Evolutionary conservation across 2,329 filamentous ascomycete species (phyloP), one percentile per base, ranked within the genome.

Genomic region (Cadophora sp.): DNA sequence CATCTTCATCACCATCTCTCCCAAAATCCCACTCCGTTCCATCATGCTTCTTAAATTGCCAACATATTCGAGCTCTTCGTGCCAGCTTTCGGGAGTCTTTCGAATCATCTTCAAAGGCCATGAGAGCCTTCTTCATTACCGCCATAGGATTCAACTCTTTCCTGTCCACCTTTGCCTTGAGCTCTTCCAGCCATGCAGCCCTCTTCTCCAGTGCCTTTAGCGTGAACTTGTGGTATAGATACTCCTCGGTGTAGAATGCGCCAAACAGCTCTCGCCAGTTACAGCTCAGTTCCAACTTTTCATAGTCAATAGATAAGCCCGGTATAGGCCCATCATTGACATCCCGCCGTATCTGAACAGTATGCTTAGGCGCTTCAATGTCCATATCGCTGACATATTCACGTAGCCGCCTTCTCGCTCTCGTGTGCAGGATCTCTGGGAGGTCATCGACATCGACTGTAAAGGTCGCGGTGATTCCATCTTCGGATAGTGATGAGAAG

Each of bases 321-420:
- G 66, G 59, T 41, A 70, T 66, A 14, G 68, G 68, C 4, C 66
- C 60, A 56, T 70, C 66, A 48, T 68, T 68, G 16, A 68, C 20
- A 39, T 68, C 62, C 14, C 64, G 62, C 11, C 66, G 58, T 8
- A 70, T 66, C n/a, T 69, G 65, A 24, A 70, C 55, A 18, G 24
- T 53, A 33, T 70, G 64, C 18, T 43, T 16, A 5, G 66, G 68
- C 18, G 18, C 39, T 43, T 61, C 60, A 20, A 68, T 39, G 20
- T 53, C 20, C 20, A n/a, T 43, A 24, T 50, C 22, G 13, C 45
- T 24, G 4, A 60, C 27, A 43, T 45, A 48, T 53, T 27, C 30
- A 7, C 59, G 48, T 30, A 68, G 24, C 27, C 63, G 59, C 27
- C 60, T 51, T 39, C 51, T 36, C 16, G 27, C 53, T 41, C 47